Conservation (phyloP, 2,329 filamentous ascomycete genomes). For the Cordyceps militaris region DNA sequence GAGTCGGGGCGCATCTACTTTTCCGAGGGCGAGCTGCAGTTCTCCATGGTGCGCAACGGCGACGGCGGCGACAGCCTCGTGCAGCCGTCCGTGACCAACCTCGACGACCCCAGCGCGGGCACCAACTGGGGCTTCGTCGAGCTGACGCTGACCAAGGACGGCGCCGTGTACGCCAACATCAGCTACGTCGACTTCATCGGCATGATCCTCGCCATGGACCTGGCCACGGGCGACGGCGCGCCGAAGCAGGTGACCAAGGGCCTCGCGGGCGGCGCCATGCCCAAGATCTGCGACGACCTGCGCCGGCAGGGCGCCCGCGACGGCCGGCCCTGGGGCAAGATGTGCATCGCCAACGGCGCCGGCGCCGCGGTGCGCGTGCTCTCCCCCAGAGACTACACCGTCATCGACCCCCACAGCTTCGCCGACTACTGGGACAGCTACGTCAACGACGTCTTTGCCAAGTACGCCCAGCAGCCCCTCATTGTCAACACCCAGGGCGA, state of each 20-base stretch:
- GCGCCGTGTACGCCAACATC: constrained; percentile 39
- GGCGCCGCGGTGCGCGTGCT: constrained; percentile 38
- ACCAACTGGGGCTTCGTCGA: constrained; percentile 46
- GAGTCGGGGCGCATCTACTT: constrained; percentile 39
- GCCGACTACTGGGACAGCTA: constrained; percentile 38
- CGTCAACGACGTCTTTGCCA: constrained; percentile 39
- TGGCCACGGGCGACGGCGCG: constrained; percentile 30
- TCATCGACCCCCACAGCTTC: constrained; percentile 29
- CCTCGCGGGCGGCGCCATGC: constrained; percentile 29
- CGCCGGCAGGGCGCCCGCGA: constrained; percentile 30
- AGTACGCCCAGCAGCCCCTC: constrained; percentile 32
- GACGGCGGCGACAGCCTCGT: constrained; percentile 33
- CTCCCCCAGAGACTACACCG: constrained; percentile 36
- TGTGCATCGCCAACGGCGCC: constrained; percentile 33
- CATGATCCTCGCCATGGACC: constrained; percentile 42
- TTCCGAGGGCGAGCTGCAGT: constrained; percentile 33
- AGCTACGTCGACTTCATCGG: constrained; percentile 46
- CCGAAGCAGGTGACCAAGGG: constrained; percentile 33
- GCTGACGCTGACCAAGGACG: constrained; percentile 34
- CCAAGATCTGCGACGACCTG: constrained; percentile 35
- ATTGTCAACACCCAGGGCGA: constrained; percentile 37
- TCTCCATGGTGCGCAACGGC: constrained; percentile 31
- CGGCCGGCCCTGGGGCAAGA: constrained; percentile 35
- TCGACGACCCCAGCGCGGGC: constrained; percentile 34
- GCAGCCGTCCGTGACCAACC: constrained; percentile 40